phyloP scores from a whole-genome alignment of 768 basidiomycete genomes.

The Collybia mongolica region DNA sequence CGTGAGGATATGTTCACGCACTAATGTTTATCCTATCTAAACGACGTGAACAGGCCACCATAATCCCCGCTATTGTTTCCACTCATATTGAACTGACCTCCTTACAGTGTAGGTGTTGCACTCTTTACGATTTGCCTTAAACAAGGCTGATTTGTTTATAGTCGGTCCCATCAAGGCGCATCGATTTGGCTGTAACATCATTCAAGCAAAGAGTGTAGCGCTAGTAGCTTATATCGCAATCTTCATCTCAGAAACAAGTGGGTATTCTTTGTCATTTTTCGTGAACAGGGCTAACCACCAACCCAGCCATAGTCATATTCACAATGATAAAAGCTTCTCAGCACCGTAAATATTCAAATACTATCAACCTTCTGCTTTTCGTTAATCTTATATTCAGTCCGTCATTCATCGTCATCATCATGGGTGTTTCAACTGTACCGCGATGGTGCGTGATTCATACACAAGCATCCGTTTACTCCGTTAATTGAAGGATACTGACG shows the following conservation, averaged over 20 bases:
- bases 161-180: too few species aligned
- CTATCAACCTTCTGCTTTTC: background rate
- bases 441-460: conserved; percentile 28
- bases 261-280: conserved; percentile 9
- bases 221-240: conserved; percentile 36
- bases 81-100: too few species aligned
- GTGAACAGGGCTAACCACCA: background rate
- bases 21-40: too few species aligned
- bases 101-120: too few species aligned
- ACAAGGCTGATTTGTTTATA: too few species aligned
- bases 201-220: conserved; percentile 32
- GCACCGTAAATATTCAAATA: conserved; percentile 24
- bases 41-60: too few species aligned
- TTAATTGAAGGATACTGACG: background rate
- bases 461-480: background rate
- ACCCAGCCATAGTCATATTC: conserved; percentile 34
- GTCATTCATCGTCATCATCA: conserved; percentile 32
- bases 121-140: too few species aligned
- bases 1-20: too few species aligned
- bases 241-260: conserved; percentile 38
- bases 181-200: conserved; percentile 27
- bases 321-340: conserved; percentile 35
- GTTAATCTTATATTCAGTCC: conserved; percentile 9
- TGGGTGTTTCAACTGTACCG: conserved; percentile 38
- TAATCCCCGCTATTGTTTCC: too few species aligned